phyloP scores from a whole-genome alignment of 352 stramenopile species.

The Phytophthora megakarya region DNA sequence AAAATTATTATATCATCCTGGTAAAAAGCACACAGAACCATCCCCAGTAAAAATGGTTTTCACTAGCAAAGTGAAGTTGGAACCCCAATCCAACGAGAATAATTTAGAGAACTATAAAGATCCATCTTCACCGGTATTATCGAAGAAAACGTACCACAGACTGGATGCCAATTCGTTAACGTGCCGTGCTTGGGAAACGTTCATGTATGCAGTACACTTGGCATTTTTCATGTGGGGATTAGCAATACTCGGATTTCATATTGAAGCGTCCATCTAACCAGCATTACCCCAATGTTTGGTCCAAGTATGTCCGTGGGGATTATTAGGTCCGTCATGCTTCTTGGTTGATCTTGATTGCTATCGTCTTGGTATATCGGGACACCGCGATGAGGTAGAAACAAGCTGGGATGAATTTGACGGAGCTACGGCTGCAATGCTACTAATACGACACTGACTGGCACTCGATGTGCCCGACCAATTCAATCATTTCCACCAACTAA shows the following conservation, averaged over 20 bases:
- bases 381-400: slow-evolving; percentile 8
- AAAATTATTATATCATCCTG: slow-evolving; percentile 15
- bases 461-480: slow-evolving; percentile 32
- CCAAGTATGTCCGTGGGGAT: slow-evolving; percentile 37
- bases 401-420: slow-evolving; percentile 31
- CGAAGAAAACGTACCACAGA: too few relatives aligned
- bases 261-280: slow-evolving; percentile 5
- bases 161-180: not conserved
- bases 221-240: slow-evolving; percentile 22
- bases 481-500: slow-evolving; percentile 27
- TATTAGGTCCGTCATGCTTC: slow-evolving; percentile 30
- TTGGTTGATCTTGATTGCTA: slow-evolving; percentile 41
- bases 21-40: too few relatives aligned
- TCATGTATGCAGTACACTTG: slow-evolving; percentile 12
- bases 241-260: slow-evolving; percentile 18
- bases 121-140: not conserved
- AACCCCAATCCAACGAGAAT: not conserved
- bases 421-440: slow-evolving; percentile 25
- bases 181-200: not conserved
- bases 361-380: slow-evolving; percentile 10
- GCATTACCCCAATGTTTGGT: slow-evolving; percentile 20
- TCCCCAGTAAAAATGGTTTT: not conserved
- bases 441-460: slow-evolving; percentile 38
- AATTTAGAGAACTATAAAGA: not conserved
- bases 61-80: slow-evolving; percentile 1